A percentile compares a stretch with the other conserved stretches of the same genome.
phyloP scores from a whole-genome alignment of 192 early-diverging fungal species.

The Backusella circina region DNA sequence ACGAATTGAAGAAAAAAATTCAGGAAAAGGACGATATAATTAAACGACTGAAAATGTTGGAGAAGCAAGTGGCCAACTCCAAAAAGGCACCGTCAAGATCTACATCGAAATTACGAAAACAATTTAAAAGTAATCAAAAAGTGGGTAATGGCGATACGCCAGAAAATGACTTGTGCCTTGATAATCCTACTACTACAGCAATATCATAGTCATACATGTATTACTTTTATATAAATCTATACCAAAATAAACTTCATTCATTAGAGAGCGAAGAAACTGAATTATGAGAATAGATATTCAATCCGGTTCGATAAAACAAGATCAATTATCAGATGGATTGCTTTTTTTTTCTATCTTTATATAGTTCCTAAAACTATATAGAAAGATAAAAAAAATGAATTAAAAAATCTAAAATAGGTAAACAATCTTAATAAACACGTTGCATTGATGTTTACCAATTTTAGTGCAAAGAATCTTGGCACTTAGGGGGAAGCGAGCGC shows the following conservation, averaged over 20 bases:
- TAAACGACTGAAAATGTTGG: neutral
- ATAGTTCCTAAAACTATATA: neutral
- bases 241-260: too few species aligned
- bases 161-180: neutral
- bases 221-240: too few species aligned
- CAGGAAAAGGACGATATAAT: neutral
- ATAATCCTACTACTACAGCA: neutral
- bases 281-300: too few species aligned
- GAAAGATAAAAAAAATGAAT: neutral
- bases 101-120: neutral
- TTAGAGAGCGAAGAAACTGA: too few species aligned
- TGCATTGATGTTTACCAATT: neutral
- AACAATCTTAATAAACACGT: neutral
- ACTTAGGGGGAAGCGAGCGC: neutral
- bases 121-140: neutral
- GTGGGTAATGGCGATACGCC: neutral
- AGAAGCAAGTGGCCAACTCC: neutral
- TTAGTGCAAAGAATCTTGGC: neutral
- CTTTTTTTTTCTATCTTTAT: neutral
- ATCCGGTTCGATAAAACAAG: too few species aligned
- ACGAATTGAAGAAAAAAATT: neutral
- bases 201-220: too few species aligned
- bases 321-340: neutral
- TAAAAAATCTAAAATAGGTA: neutral
- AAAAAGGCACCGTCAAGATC: neutral